Percentiles rank a stretch among this genome's conserved stretches.
These are phyloP conservation scores for Yarrowia hollandica DNA, from an alignment of 805 yeast genomes.

Conservation along the genomic window DNA sequence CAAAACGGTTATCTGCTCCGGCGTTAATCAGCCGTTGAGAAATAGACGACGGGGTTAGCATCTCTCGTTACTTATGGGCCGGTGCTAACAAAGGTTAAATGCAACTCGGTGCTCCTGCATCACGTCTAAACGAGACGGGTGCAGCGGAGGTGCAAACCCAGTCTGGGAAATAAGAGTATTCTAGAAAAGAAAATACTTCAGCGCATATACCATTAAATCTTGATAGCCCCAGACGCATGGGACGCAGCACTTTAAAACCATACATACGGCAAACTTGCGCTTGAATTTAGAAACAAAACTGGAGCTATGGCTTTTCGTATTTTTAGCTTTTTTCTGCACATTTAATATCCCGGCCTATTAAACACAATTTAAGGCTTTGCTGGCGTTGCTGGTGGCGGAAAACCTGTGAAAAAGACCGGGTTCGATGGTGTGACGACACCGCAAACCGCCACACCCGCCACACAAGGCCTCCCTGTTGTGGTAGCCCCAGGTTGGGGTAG, in stretches of 20 bases:
- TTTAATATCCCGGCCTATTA: constrained; percentile 5
- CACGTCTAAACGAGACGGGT: constrained; percentile 4
- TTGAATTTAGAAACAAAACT: not conserved
- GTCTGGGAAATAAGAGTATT: not conserved
- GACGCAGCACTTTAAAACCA: not conserved
- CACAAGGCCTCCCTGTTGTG: not conserved
- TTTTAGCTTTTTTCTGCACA: not conserved
- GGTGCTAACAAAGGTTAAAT: not conserved
- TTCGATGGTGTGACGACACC: no score
- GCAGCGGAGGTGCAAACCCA: not conserved
- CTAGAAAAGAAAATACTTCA: constrained; percentile 3
- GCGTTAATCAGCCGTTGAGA: not conserved
- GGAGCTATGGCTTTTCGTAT: no score
- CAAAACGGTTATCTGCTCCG: no score
- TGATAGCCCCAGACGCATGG: not conserved
- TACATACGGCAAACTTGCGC: not conserved
- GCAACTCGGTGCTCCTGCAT: constrained; percentile 17
- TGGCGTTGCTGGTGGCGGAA: no score
- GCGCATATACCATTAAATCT: not conserved
- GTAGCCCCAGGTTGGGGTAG: not conserved
- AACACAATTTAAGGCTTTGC: not conserved
- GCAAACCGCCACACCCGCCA: no score
- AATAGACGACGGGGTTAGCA: no score
- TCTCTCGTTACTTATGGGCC: no score
- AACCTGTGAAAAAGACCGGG: not conserved